Percentiles rank a stretch among this genome's conserved stretches.
Evolutionary conservation across 495 filamentous ascomycete genomes (phyloP).

Genomic region (Sabuloglossum arenarium): DNA sequence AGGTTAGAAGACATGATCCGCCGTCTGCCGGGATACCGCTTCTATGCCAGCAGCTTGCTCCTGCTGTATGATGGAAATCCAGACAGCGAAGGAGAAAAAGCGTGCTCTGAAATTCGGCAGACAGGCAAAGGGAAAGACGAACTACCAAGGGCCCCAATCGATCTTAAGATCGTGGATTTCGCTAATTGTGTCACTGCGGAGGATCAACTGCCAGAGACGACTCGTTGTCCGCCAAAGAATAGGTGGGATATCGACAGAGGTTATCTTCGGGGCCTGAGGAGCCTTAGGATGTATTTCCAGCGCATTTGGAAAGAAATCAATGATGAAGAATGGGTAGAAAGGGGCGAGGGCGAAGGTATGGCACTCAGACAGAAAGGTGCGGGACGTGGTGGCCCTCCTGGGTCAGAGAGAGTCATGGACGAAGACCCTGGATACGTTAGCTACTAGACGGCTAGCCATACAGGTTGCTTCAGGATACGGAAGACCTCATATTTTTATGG

Average conservation of each 20-base stretch:
- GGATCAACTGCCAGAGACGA: slow-evolving; percentile 37
- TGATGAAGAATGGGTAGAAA: slow-evolving; percentile 27
- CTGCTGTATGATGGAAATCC: slow-evolving; percentile 78
- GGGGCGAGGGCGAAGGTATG: slow-evolving; percentile 19
- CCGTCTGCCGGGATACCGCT: slow-evolving; percentile 63
- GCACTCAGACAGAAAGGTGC: slow-evolving; percentile 9
- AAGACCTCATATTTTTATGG: neutral
- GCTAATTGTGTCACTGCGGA: slow-evolving; percentile 90
- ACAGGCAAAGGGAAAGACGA: slow-evolving; percentile 7
- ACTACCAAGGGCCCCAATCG: slow-evolving; percentile 31
- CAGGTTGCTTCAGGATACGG: neutral
- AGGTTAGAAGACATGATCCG: slow-evolving; percentile 66
- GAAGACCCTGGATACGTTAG: slow-evolving; percentile 16
- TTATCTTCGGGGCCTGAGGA: slow-evolving; percentile 70
- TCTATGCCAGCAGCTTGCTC: slow-evolving; percentile 86
- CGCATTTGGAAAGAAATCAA: slow-evolving; percentile 65
- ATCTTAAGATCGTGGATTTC: slow-evolving; percentile 96
- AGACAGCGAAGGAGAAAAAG: neutral
- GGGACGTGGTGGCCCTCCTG: slow-evolving; percentile 11
- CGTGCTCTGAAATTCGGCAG: no score
- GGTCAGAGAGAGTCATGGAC: slow-evolving; percentile 13
- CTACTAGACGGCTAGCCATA: neutral
- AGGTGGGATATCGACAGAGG: slow-evolving; percentile 67
- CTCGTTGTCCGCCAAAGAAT: slow-evolving; percentile 62
- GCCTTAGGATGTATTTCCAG: slow-evolving; percentile 66